Conservation (phyloP, 192 early-diverging fungal species). For the Rhizophagus sp. region DNA sequence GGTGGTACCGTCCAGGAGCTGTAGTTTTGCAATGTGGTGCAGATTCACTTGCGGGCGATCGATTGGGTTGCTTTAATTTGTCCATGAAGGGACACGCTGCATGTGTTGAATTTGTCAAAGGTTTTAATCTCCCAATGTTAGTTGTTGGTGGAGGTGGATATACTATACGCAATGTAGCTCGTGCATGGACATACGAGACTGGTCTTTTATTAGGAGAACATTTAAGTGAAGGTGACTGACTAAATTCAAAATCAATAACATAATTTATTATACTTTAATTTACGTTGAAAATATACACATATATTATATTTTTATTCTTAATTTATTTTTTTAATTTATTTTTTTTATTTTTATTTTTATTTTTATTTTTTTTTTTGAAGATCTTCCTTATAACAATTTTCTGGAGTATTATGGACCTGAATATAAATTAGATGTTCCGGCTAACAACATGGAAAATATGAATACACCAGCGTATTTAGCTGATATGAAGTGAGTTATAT, state of each 20-base stretch:
- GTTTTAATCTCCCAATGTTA: conserved; percentile 88
- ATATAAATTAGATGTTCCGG: conserved; percentile 81
- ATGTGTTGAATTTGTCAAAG: conserved; percentile 89
- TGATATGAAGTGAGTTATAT: conserved; percentile 65
- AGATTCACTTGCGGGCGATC: conserved; percentile 93
- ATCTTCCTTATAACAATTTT: conserved; percentile 87
- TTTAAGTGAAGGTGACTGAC: conserved; percentile 59
- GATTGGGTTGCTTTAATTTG: conserved; percentile 94
- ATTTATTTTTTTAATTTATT: too few relatives aligned
- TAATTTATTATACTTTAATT: background rate
- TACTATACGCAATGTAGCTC: conserved; percentile 94
- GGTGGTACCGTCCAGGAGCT: conserved; percentile 87
- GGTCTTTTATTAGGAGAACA: conserved; percentile 77
- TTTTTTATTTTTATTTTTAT: too few relatives aligned
- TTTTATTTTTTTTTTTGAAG: conserved; percentile 30
- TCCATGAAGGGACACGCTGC: conserved; percentile 93
- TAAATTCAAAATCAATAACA: background rate
- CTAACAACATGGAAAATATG: conserved; percentile 86
- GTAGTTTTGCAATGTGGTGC: conserved; percentile 97
- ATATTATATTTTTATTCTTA: too few relatives aligned
- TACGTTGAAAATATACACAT: background rate
- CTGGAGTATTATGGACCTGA: conserved; percentile 92
- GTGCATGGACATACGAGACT: conserved; percentile 96
- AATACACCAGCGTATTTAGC: conserved; percentile 88
- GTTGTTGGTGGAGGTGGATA: conserved; percentile 97